Evolutionary conservation across 2,329 filamentous ascomycete genomes (phyloP), one percentile per base, ranked within the genome.

Genomic region (Mariannaea elegans): DNA sequence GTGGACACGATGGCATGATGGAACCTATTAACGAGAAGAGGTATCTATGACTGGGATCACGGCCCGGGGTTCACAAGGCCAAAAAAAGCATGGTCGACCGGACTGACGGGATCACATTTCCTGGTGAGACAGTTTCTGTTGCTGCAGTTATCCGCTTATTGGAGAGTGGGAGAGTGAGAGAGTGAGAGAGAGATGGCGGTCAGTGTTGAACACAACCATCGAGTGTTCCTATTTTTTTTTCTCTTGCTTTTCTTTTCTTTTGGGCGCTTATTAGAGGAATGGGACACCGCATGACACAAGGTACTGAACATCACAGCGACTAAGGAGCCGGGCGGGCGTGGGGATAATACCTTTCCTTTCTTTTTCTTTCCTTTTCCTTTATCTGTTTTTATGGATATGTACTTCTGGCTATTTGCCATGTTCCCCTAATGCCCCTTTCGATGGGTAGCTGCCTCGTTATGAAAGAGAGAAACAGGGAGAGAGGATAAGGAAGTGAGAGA

Each of bases 51-150:
- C 32, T 39, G 48, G 47, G 29, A 48, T 47, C 32, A 38, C 27
- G 55, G 39, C 29, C 55, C 55, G 42, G 48, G 29, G 34, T 27
- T 27, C 24, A 27, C 24, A 6, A 9, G 9, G 5, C 24, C 24
- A 29, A 16, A 38, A 21, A 41, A 42, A 27, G 24, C 56, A 63
- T 63, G 55, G 57, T 54, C 56, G 42, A 66, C 59, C 58, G 54
- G 61, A 41, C 51, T 63, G 61, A 54, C 60, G 65, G 63, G 59
- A 61, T 36, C 24, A 27, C 24, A 27, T 27, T 42, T 61, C 64
- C 12, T 56, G 65, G 61, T 63, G 59, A 60, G 59, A 62, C 54
- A 53, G 66, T 67, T 62, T 38, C 59, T 47, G 55, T 49, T 60
- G 38, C 47, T 66, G 62, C 55, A 63, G 59, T 61, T 52, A 49